Evolutionary conservation across 768 basidiomycete species (phyloP).

Genomic region (Fomitopsis pulvina): DNA sequence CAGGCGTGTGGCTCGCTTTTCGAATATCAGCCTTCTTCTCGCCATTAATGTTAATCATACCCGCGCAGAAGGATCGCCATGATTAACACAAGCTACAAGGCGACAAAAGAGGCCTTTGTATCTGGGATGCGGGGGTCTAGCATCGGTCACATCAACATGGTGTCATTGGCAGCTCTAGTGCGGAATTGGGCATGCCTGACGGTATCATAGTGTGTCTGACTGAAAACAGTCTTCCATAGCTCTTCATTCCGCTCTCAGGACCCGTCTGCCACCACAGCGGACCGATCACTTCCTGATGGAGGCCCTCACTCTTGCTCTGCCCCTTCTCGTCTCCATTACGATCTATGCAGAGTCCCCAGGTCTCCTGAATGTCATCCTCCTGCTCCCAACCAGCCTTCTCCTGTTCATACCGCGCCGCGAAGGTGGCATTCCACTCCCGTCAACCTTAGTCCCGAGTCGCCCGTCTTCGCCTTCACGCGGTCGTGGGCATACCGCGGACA

Average conservation of each 20-base stretch:
- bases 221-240: constrained; percentile 57
- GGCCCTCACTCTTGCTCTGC: constrained; percentile 62
- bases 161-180: constrained; percentile 62
- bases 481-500: background rate
- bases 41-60: too few species aligned
- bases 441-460: constrained; percentile 24
- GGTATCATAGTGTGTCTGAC: constrained; percentile 16
- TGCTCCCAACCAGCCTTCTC: constrained; percentile 39
- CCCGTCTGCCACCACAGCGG: constrained; percentile 36
- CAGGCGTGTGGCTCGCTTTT: too few species aligned
- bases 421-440: constrained; percentile 47
- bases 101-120: constrained; percentile 78
- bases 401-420: constrained; percentile 37
- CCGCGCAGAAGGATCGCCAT: too few species aligned
- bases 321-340: constrained; percentile 80
- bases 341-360: constrained; percentile 49
- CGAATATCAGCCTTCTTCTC: too few species aligned
- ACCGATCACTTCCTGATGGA: constrained; percentile 41
- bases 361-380: constrained; percentile 25
- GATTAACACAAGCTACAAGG: constrained; percentile 52
- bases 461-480: constrained; percentile 8
- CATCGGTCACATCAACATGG: constrained; percentile 57
- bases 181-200: constrained; percentile 19
- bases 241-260: constrained; percentile 55
- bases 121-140: constrained; percentile 68